Percentiles rank a stretch among this genome's conserved stretches.
Evolutionary conservation across 805 yeast genomes (phyloP).

Genomic region (Deakozyma indianensis): DNA sequence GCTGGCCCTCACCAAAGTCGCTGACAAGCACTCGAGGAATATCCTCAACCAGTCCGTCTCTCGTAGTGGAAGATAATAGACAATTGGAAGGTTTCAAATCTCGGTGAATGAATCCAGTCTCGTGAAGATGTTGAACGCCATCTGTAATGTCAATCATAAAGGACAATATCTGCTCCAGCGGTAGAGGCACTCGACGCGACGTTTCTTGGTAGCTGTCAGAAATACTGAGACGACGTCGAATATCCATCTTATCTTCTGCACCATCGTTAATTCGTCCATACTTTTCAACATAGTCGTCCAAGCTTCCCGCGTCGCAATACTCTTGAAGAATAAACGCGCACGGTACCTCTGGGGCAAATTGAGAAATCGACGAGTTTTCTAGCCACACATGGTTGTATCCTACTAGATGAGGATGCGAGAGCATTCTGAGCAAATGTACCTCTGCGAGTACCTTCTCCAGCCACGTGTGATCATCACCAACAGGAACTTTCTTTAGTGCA

Average conservation of each 20-base stretch:
- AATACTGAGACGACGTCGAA: not conserved
- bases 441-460: constrained; percentile 60
- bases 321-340: constrained; percentile 75
- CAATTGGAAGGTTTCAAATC: constrained; percentile 87
- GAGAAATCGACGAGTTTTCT: constrained; percentile 43
- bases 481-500: constrained; percentile 75
- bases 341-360: constrained; percentile 47
- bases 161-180: constrained; percentile 47
- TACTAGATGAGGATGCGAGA: constrained; percentile 49
- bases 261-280: constrained; percentile 20
- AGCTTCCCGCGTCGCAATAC: constrained; percentile 77
- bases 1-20: constrained; percentile 81
- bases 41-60: constrained; percentile 4
- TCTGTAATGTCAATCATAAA: constrained; percentile 52
- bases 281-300: constrained; percentile 47
- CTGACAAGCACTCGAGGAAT: constrained; percentile 68
- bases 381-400: constrained; percentile 88
- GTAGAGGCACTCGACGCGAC: constrained; percentile 17
- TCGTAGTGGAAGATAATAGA: constrained; percentile 29
- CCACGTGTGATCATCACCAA: constrained; percentile 63
- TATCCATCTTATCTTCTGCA: not conserved
- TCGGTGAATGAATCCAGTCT: constrained; percentile 66
- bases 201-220: not conserved
- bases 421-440: constrained; percentile 46
- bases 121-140: constrained; percentile 63